phyloP scores from a whole-genome alignment of 148 eudicot species.

The Amaranthus palmeri region DNA sequence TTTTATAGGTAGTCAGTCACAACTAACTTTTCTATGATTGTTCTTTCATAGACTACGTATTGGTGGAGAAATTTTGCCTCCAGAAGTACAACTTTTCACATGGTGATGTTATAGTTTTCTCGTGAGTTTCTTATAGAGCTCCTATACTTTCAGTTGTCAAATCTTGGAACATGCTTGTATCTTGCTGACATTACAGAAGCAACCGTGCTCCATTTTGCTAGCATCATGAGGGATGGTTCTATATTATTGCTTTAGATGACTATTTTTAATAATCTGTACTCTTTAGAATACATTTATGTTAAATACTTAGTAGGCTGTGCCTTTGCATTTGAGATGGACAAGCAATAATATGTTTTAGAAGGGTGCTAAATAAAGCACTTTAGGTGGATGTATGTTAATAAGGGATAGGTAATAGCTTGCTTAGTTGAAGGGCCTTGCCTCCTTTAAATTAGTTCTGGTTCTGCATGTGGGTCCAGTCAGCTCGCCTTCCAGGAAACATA shows the following conservation, averaged over 20 bases:
- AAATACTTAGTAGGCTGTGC: not conserved
- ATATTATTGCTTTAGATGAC: not conserved
- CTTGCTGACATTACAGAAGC: not conserved
- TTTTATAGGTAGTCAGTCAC: not conserved
- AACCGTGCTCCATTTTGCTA: not conserved
- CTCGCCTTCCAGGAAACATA: not conserved
- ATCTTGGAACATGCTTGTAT: constrained; percentile 7
- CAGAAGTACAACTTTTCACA: constrained; percentile 63
- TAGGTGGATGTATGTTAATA: not conserved
- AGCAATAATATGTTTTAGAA: too few species aligned
- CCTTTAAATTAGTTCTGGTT: not conserved
- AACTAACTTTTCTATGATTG: not conserved
- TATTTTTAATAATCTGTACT: not conserved
- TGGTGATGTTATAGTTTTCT: constrained; percentile 85
- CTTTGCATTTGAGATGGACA: not conserved
- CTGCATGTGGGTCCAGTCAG: not conserved
- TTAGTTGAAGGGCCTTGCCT: not conserved
- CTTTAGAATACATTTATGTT: not conserved
- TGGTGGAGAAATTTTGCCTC: constrained; percentile 87
- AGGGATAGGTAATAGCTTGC: not conserved
- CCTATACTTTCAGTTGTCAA: constrained; percentile 1
- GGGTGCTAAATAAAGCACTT: too few species aligned
- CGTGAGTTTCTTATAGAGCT: constrained; percentile 38
- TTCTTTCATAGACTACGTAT: constrained; percentile 56
- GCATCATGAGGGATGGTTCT: not conserved